Conservation (phyloP, 2,329 filamentous ascomycete species). For the Myriosclerotinia curreyana region DNA sequence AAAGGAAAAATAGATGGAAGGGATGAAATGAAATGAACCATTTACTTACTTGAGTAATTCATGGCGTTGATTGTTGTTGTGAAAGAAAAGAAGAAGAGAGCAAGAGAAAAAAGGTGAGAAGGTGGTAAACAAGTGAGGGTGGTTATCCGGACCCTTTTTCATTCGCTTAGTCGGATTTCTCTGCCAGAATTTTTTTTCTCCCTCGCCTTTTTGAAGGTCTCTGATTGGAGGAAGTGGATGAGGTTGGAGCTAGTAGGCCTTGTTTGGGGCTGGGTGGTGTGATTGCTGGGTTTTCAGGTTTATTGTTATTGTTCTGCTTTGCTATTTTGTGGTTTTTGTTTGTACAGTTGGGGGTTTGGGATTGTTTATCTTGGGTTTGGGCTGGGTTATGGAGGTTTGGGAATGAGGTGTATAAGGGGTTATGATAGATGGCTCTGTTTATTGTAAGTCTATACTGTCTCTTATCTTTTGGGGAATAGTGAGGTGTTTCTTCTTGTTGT, state of each 20-base stretch:
- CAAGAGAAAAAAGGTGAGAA: neutral
- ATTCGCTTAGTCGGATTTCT: constrained; percentile 7
- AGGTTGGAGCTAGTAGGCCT: neutral
- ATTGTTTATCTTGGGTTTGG: too few relatives aligned
- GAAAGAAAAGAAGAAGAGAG: neutral
- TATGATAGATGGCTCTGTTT: neutral
- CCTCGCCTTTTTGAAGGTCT: neutral
- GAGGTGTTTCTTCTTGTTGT: neutral
- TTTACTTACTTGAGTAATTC: neutral
- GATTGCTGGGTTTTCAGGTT: neutral
- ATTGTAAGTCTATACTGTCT: neutral
- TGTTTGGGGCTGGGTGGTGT: neutral
- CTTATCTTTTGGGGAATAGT: neutral
- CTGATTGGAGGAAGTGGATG: neutral
- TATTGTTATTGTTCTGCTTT: neutral
- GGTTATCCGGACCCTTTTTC: constrained; percentile 5
- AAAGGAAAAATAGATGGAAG: neutral
- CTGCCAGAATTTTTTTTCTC: neutral
- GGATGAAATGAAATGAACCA: neutral
- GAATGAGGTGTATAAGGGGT: neutral
- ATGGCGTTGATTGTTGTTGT: neutral
- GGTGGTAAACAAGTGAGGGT: neutral
- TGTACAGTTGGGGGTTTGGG: too few relatives aligned
- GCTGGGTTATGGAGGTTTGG: neutral
- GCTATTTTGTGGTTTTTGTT: neutral